Percentiles rank a stretch among this genome's conserved stretches.
These are phyloP conservation scores for Cercospora zeae-maydis DNA, from an alignment of 2,329 filamentous ascomycete genomes.

Conservation along the genomic window DNA sequence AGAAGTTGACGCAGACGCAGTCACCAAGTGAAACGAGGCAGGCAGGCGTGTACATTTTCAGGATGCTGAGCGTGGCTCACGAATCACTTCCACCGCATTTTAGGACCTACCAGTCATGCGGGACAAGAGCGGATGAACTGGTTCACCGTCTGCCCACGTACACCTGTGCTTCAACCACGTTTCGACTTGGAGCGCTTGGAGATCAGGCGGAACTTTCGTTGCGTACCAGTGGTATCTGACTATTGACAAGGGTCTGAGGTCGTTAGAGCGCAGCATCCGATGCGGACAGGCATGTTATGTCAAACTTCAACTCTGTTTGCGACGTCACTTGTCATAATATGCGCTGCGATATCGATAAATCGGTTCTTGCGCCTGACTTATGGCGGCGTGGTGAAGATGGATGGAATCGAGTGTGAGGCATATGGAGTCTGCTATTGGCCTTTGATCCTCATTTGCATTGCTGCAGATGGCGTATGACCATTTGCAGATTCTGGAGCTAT, in stretches of 20 bases:
- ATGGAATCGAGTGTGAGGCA: not conserved
- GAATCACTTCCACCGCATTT: not conserved
- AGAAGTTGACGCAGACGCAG: constrained; percentile 10
- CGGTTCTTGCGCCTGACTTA: not conserved
- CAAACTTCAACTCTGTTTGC: not conserved
- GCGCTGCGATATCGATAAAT: not conserved
- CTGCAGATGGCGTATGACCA: not conserved
- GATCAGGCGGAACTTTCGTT: not conserved
- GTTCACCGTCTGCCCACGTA: not conserved
- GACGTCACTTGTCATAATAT: not conserved
- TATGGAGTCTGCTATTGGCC: not conserved
- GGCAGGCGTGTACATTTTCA: not conserved
- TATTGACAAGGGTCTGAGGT: not conserved
- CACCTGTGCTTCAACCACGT: not conserved
- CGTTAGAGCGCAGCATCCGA: not conserved
- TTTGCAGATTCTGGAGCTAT: not conserved
- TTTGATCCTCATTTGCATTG: not conserved
- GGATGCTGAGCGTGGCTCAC: not conserved
- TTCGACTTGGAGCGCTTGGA: not conserved
- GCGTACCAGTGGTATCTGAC: not conserved
- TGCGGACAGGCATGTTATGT: not conserved
- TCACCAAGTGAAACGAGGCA: not conserved
- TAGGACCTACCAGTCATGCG: not conserved
- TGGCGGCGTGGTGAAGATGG: not conserved
- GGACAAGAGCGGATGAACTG: not conserved